These are phyloP conservation scores for Massariosphaeria phaeospora DNA, from an alignment of 495 filamentous ascomycete species.

Conservation along the genomic window DNA sequence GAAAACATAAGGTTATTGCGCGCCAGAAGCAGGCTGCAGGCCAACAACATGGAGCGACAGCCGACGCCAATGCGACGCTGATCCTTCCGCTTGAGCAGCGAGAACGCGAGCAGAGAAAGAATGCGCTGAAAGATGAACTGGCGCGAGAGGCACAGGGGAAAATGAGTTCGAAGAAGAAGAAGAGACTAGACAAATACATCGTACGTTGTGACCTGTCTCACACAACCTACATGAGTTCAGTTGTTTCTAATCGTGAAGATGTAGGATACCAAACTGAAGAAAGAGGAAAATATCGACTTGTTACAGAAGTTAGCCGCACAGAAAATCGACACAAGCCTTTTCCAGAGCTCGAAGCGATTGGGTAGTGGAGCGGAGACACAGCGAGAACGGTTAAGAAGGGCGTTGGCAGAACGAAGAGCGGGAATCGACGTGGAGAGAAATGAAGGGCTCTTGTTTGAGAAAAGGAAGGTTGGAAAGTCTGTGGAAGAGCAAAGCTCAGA, in stretches of 20 bases:
- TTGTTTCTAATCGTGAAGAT: not conserved
- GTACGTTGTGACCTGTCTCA: constrained; percentile 41
- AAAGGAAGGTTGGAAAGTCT: constrained; percentile 31
- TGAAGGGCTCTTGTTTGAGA: constrained; percentile 46
- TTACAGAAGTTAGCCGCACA: constrained; percentile 72
- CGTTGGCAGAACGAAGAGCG: constrained; percentile 54
- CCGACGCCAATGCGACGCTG: constrained; percentile 68
- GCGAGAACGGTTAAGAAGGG: constrained; percentile 57
- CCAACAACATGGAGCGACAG: constrained; percentile 24
- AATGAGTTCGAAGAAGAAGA: constrained; percentile 86
- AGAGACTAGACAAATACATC: constrained; percentile 95
- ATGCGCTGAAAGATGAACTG: constrained; percentile 62
- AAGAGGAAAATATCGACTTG: constrained; percentile 84
- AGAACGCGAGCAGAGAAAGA: constrained; percentile 64
- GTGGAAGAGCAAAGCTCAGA: constrained; percentile 37
- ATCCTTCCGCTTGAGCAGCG: constrained; percentile 60
- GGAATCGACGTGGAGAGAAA: constrained; percentile 52
- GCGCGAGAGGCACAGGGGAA: constrained; percentile 54
- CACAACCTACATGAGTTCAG: not conserved
- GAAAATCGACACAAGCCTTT: constrained; percentile 75
- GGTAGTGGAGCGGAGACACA: constrained; percentile 64
- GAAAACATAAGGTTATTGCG: constrained; percentile 68
- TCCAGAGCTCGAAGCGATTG: constrained; percentile 69
- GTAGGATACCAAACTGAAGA: constrained; percentile 83
- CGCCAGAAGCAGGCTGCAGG: constrained; percentile 43